A percentile compares a stretch with the other conserved stretches of the same genome.
Evolutionary conservation across 1,284 basidiomycete species (phyloP).

Genomic region (Acaromyces ingoldii): DNA sequence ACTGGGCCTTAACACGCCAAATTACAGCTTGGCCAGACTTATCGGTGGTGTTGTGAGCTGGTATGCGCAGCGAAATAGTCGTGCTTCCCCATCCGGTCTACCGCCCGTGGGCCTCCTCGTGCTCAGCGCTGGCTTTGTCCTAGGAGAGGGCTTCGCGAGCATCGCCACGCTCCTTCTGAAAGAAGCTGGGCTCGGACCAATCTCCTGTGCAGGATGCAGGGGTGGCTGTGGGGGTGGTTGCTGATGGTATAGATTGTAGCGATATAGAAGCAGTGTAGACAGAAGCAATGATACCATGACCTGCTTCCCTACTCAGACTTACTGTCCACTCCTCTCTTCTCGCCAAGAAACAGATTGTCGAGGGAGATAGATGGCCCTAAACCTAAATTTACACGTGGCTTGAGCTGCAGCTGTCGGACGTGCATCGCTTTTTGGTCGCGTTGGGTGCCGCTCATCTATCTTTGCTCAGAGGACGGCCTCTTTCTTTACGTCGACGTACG

Average conservation of each 20-base stretch:
- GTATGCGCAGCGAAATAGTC: constrained; percentile 19
- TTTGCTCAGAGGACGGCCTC: too few relatives aligned
- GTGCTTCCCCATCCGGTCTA: constrained; percentile 4
- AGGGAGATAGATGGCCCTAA: too few relatives aligned
- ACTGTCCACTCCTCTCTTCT: too few relatives aligned
- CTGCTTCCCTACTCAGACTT: not conserved
- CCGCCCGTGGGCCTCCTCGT: constrained; percentile 72
- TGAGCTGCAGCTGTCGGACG: not conserved
- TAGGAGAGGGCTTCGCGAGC: constrained; percentile 84
- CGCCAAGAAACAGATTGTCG: too few relatives aligned
- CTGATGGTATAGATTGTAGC: constrained; percentile 38
- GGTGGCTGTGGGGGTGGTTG: constrained; percentile 66
- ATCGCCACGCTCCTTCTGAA: constrained; percentile 72
- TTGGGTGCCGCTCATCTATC: too few relatives aligned
- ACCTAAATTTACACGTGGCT: not conserved
- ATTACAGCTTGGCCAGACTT: constrained; percentile 64
- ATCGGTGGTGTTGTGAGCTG: constrained; percentile 80
- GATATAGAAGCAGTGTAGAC: not conserved
- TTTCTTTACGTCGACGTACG: too few relatives aligned
- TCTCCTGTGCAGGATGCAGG: constrained; percentile 79
- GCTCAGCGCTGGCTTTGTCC: constrained; percentile 86
- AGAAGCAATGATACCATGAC: not conserved
- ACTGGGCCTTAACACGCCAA: constrained; percentile 78
- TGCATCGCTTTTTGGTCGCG: too few relatives aligned
- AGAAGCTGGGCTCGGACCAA: constrained; percentile 64